Evolutionary conservation across 768 basidiomycete species (phyloP), one percentile per base, ranked within the genome.

Genomic region (Suillus tomentosus): DNA sequence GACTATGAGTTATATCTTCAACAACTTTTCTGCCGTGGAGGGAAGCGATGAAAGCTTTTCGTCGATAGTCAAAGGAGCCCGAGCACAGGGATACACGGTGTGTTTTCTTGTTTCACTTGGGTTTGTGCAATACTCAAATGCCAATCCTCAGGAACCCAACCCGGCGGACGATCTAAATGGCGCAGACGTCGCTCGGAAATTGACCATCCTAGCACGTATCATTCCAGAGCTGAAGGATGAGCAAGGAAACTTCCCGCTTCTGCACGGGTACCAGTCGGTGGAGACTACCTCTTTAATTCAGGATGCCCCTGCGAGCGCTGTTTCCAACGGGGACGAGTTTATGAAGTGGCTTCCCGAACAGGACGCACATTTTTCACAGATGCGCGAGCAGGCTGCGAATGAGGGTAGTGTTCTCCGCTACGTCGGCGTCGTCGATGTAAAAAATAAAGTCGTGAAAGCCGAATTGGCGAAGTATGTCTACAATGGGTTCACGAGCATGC

Each of bases 1-100:
- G 10, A 99, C 97, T 3, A 87, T 99, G 83, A 94, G 91, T 74
- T 99, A 99, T 80, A 99, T 99, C 79, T 99, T 99, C 84, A 99
- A 99, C 79, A 88, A 95, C 94, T 95, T 79, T 89, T 76, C 92
- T 3, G 89, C 87, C 5, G 87, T 86, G 2, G 82, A 84, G 54
- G 78, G 87, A 5, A 84, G 85, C 57, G 90, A 90, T 0, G 88
- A 89, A 1, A 79, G 80, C 36, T 99, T 99, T 79, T 96, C 95
- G 5, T 88, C 92, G 31, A 89, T 99, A 42, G 96, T 99, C 62
- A 85, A 85, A 64, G 76, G 88, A 43, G 97, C 97, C 5, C 89
- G 94, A 56, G 91, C 92, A 71, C 92, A 94, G 69, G 97, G 97
- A 1, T 99, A 96, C 78, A 99, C 97, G 22, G 95, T 96, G 68